These are phyloP conservation scores for Malus sylvestris DNA, from an alignment of 306 rosid genomes.

Conservation along the genomic window DNA sequence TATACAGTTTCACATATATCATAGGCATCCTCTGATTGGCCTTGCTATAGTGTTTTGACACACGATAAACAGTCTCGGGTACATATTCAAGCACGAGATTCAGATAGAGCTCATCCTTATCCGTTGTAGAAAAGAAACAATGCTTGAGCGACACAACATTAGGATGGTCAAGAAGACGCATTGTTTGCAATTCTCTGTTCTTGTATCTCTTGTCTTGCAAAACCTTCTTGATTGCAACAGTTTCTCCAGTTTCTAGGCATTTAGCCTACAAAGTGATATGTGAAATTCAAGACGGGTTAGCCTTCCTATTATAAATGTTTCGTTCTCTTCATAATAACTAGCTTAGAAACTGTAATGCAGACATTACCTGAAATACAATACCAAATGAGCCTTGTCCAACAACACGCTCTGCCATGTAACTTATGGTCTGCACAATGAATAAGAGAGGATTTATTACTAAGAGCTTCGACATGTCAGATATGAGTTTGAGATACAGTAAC, in stretches of 20 bases:
- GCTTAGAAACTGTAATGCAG: conserved; percentile 6
- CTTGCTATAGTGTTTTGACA: conserved; percentile 60
- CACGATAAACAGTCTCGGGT: conserved; percentile 65
- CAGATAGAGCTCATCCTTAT: conserved; percentile 65
- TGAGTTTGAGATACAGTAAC: background rate
- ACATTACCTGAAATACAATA: conserved; percentile 59
- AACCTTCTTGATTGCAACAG: conserved; percentile 61
- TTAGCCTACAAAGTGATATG: conserved; percentile 43
- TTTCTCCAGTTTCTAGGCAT: conserved; percentile 64
- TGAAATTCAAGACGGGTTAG: background rate
- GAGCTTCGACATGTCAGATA: background rate
- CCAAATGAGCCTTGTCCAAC: conserved; percentile 72
- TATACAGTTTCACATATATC: conserved; percentile 61
- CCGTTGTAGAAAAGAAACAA: conserved; percentile 64
- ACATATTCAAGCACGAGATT: conserved; percentile 68
- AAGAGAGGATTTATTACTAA: background rate
- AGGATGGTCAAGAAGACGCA: conserved; percentile 76
- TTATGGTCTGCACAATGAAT: conserved; percentile 43
- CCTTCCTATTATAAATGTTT: background rate
- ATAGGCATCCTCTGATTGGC: conserved; percentile 69
- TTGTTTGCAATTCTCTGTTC: conserved; percentile 69
- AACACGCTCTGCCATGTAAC: conserved; percentile 75
- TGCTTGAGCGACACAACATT: conserved; percentile 66
- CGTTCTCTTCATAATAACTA: background rate
- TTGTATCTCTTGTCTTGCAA: conserved; percentile 65